Base-by-base conservation (phyloP, 768 basidiomycete species). In the Boletus rubroflammeus region DNA sequence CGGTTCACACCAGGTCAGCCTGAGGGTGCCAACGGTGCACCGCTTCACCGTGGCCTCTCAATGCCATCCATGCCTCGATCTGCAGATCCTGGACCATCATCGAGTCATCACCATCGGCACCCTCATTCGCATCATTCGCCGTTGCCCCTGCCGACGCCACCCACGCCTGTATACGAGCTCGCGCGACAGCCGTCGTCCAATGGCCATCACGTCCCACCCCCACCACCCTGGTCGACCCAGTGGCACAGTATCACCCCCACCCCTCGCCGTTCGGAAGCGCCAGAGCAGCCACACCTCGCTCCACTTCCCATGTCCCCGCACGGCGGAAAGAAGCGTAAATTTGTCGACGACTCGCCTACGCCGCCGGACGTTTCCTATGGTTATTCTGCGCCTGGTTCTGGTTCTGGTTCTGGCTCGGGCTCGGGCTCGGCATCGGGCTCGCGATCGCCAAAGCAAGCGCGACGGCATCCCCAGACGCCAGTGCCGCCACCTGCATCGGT, bases 1-100 rank as follows among this genome's bases (percentile, higher is more conserved):
- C 73, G 74, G 36, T 75, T 76, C 48, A 59, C 62, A 0, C 69
- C 71, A 0, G 71, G 71, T 40, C 69, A 71, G 28, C 69, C 69
- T 6, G 69, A 71, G 31, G 42, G 49, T 19, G 9, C 46, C 35
- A 72, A 62, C 36, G 60, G 65, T 45, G 29, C 36, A 21, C 41
- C 47, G n/a, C 41, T 49, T 21, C 56, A 53, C 17, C 69, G 69
- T 8, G 51, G 54, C 10, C 60, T 49, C 25, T 19, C 54, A 28
- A 26, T 40, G 0, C 61, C 58, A 21, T 62, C 62, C 5, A 54
- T 67, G 49, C 28, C 63, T 31, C 65, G 69, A 17, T 51, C 54
- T 40, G 45, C 55, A 25, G 69, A 72, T 25, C 63, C 63, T 31
- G 69, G 71, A 21, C 61, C 71, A 32, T 71, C 69, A 3, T 62